Conservation (phyloP, 352 stramenopile species). For the Globisporangium nunn region DNA sequence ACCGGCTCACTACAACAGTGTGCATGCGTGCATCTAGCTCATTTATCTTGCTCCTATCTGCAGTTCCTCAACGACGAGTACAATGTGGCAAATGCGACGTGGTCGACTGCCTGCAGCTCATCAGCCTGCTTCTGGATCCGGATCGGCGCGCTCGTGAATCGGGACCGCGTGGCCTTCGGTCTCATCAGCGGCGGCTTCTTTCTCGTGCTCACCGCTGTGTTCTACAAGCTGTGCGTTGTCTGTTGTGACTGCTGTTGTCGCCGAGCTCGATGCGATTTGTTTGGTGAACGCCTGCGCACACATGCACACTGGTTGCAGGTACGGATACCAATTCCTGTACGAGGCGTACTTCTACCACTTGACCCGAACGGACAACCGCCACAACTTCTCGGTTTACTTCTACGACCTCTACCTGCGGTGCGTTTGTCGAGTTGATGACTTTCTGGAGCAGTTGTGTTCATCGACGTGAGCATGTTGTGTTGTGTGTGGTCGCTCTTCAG, state of each 20-base stretch:
- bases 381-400: slow-evolving; percentile 99
- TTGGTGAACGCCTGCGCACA: background rate
- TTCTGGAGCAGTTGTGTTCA: background rate
- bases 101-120: slow-evolving; percentile 34
- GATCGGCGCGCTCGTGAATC: slow-evolving; percentile 44
- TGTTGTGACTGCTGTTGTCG: background rate
- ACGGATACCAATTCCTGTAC: slow-evolving; percentile 91
- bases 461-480: background rate
- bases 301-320: slow-evolving; percentile 21
- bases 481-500: slow-evolving; percentile 16
- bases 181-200: slow-evolving; percentile 85
- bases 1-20: too few relatives aligned
- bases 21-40: too few relatives aligned
- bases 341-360: slow-evolving; percentile 99
- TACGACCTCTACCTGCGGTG: slow-evolving; percentile 98
- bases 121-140: slow-evolving; percentile 51
- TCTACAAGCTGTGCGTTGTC: slow-evolving; percentile 74
- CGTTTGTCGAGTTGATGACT: background rate
- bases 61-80: slow-evolving; percentile 75
- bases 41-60: background rate
- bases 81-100: slow-evolving; percentile 36
- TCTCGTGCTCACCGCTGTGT: slow-evolving; percentile 69
- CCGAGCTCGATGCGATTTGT: background rate
- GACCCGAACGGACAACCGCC: slow-evolving; percentile 95
- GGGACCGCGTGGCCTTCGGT: slow-evolving; percentile 86